Conservation (phyloP, 768 basidiomycete species). For the Tricholoma terreum region DNA sequence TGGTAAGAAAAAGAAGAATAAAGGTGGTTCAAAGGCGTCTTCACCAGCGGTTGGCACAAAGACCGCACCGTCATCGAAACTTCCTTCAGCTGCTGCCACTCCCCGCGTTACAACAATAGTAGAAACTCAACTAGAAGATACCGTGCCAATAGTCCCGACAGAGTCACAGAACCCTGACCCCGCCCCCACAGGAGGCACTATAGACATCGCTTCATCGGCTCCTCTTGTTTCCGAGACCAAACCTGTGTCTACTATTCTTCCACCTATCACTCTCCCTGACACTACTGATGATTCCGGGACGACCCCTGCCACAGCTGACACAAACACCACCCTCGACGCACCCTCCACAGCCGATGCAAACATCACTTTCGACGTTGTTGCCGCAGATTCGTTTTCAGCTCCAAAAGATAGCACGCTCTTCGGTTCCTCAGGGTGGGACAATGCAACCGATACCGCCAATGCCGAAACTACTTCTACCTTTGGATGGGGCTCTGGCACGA, state of each 20-base stretch:
- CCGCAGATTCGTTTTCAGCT: not conserved
- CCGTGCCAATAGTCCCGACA: not conserved
- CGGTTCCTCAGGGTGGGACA: not conserved
- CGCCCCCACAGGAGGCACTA: not conserved
- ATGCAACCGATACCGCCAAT: not conserved
- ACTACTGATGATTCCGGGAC: constrained; percentile 12
- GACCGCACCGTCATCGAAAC: not conserved
- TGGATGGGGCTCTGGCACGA: constrained; percentile 1
- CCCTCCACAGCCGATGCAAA: constrained; percentile 2
- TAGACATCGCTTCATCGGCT: not conserved
- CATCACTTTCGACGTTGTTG: not conserved
- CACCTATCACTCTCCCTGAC: constrained; percentile 15
- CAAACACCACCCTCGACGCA: constrained; percentile 3
- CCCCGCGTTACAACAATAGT: not conserved
- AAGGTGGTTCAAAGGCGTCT: constrained; percentile 1
- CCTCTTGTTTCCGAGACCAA: not conserved
- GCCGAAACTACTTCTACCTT: not conserved
- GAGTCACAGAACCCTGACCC: not conserved
- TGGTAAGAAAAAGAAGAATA: constrained; percentile 24
- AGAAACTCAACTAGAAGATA: not conserved
- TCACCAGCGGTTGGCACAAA: not conserved
- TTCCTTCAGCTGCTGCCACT: not conserved
- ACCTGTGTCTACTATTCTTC: constrained; percentile 10
- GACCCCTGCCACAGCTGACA: constrained; percentile 3
- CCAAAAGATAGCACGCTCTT: not conserved